phyloP scores from a whole-genome alignment of 2,329 filamentous ascomycete genomes.

The Drechmeria coniospora region DNA sequence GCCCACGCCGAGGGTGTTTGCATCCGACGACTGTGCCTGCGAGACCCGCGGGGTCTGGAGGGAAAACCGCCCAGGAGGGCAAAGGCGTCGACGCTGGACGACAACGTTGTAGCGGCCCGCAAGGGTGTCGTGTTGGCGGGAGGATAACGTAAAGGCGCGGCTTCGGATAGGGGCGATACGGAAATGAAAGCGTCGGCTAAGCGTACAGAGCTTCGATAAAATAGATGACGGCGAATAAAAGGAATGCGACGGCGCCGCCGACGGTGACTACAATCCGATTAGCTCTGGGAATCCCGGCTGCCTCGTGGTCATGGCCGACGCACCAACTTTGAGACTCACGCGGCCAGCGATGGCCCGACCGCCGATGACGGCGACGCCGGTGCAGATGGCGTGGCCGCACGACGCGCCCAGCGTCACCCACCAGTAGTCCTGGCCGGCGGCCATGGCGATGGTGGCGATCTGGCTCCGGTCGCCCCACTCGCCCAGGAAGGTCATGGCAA shows the following conservation, averaged over 20 bases:
- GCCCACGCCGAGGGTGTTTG: no score
- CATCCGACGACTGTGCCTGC: no score
- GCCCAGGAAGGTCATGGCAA: conserved; percentile 95
- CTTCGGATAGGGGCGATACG: no score
- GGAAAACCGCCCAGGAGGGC: no score
- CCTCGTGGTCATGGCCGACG: conserved; percentile 24
- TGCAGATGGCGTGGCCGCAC: conserved; percentile 77
- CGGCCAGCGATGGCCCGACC: conserved; percentile 82
- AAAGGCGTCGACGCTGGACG: no score
- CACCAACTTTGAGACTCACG: conserved; percentile 92
- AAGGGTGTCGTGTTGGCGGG: no score
- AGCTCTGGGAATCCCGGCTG: conserved; percentile 5
- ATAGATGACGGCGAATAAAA: conserved; percentile 86
- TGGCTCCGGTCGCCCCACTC: conserved; percentile 98
- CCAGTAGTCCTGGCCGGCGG: conserved; percentile 96
- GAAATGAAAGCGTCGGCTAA: no score
- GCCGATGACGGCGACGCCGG: conserved; percentile 78
- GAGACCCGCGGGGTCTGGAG: no score
- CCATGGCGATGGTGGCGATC: conserved; percentile 98
- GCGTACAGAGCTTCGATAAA: conserved; percentile 61
- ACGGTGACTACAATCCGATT: conserved; percentile 56
- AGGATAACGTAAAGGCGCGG: no score
- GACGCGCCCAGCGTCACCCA: conserved; percentile 89
- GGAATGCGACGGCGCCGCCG: conserved; percentile 78
- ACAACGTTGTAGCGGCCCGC: no score